These are phyloP conservation scores for Macrolepiota albuminosa DNA, from an alignment of 768 basidiomycete species.

Conservation along the genomic window DNA sequence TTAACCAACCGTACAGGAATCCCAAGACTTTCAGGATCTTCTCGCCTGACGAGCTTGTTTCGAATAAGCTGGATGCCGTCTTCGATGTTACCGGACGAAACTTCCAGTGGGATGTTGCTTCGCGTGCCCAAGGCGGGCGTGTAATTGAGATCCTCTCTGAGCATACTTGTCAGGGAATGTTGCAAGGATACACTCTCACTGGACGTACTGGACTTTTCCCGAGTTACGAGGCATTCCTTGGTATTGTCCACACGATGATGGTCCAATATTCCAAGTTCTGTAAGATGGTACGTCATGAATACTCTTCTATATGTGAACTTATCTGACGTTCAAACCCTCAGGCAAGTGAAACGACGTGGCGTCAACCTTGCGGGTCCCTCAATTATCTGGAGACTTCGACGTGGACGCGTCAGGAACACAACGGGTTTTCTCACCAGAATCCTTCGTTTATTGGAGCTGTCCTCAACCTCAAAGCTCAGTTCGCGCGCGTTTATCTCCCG, in stretches of 20 bases:
- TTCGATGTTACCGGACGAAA: conserved; percentile 65
- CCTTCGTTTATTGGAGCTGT: conserved; percentile 83
- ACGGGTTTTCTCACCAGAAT: conserved; percentile 88
- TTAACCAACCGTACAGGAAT: conserved; percentile 41
- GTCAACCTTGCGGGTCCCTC: conserved; percentile 62
- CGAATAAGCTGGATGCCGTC: conserved; percentile 84
- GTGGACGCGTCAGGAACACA: conserved; percentile 82
- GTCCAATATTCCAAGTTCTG: conserved; percentile 85
- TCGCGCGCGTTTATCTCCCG: conserved; percentile 77
- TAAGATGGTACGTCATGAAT: conserved; percentile 56
- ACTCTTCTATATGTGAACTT: neutral
- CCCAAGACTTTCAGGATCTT: conserved; percentile 81
- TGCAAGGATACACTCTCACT: conserved; percentile 90
- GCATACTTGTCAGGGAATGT: conserved; percentile 86
- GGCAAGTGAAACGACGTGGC: conserved; percentile 66
- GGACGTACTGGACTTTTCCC: conserved; percentile 85
- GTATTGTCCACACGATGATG: conserved; percentile 88
- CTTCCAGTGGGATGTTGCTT: conserved; percentile 80
- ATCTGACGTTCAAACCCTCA: conserved; percentile 9
- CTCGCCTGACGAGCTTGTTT: conserved; percentile 84
- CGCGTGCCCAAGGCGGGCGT: conserved; percentile 69
- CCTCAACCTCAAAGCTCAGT: conserved; percentile 67
- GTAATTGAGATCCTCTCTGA: conserved; percentile 88
- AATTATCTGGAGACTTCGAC: conserved; percentile 90
- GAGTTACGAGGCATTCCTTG: conserved; percentile 87